These are phyloP conservation scores for Larix kaempferi DNA, from an alignment of 75 land plant genomes.

Conservation along the genomic window DNA sequence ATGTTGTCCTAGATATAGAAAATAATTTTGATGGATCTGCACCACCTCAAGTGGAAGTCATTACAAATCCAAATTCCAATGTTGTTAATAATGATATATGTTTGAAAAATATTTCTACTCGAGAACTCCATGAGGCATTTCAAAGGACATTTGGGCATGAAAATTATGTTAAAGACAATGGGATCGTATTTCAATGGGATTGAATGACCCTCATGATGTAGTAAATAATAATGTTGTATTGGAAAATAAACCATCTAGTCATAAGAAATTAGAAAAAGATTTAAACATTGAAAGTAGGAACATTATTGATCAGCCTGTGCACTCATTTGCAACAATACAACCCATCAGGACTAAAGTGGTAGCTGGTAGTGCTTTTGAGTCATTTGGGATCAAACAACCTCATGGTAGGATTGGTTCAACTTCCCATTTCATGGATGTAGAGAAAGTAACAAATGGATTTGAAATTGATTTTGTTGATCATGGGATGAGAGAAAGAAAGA, in stretches of 20 bases:
- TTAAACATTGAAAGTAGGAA: background rate
- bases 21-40: conserved; percentile 11
- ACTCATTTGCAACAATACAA: conserved; percentile 5
- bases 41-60: conserved; percentile 6
- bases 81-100: conserved; percentile 26
- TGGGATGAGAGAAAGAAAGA: conserved; percentile 4
- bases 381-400: background rate
- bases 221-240: conserved; percentile 5
- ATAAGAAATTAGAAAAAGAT: background rate
- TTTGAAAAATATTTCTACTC: conserved; percentile 69
- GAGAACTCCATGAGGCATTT: no score
- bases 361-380: background rate
- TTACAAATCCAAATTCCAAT: conserved; percentile 27
- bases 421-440: background rate
- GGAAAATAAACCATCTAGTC: background rate
- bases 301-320: background rate
- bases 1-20: background rate
- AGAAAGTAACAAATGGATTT: background rate
- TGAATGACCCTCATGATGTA: conserved; percentile 53
- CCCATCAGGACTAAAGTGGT: background rate
- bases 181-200: conserved; percentile 77
- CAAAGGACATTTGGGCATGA: conserved; percentile 82
- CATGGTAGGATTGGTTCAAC: background rate
- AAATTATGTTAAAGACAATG: conserved; percentile 93
- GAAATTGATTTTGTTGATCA: background rate